Evolutionary conservation across 768 basidiomycete genomes (phyloP).

Genomic region (Termitomyces sp.): DNA sequence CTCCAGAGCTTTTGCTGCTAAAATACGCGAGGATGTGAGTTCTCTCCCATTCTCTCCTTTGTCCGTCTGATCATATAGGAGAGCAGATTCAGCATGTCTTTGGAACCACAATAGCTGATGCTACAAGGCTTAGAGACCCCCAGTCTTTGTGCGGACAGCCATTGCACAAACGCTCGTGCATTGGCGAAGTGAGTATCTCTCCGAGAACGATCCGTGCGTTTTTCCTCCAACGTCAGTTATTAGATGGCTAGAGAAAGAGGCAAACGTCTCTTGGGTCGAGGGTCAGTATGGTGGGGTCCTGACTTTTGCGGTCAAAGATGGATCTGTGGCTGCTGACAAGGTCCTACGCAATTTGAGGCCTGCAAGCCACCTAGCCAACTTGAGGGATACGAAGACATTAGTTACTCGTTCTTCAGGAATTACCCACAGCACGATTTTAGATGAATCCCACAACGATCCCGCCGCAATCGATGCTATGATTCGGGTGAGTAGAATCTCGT

Average conservation of each 20-base stretch:
- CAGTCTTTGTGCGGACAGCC: conserved; percentile 65
- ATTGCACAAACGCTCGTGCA: conserved; percentile 66
- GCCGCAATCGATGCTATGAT: background rate
- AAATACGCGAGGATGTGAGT: background rate
- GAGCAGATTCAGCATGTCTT: conserved; percentile 15
- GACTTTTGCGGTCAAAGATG: conserved; percentile 35
- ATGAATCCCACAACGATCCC: background rate
- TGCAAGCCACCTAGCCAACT: conserved; percentile 29
- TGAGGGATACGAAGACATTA: conserved; percentile 12
- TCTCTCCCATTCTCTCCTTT: background rate
- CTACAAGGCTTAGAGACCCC: conserved; percentile 57
- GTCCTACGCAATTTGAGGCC: conserved; percentile 35
- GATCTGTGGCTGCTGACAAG: conserved; percentile 18
- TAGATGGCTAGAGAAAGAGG: conserved; percentile 30
- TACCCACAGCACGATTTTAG: background rate
- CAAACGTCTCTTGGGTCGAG: conserved; percentile 32
- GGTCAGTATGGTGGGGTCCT: conserved; percentile 34
- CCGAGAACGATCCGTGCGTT: background rate
- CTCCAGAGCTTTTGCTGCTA: background rate
- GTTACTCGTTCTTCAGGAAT: conserved; percentile 1
- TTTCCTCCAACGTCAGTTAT: background rate
- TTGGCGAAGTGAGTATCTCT: conserved; percentile 46
- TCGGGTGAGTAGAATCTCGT: background rate
- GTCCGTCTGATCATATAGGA: background rate
- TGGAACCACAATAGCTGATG: background rate